Evolutionary conservation across 2,329 filamentous ascomycete species (phyloP), one percentile per base, ranked within the genome.

Genomic region (Myriosclerotinia duriaeana): DNA sequence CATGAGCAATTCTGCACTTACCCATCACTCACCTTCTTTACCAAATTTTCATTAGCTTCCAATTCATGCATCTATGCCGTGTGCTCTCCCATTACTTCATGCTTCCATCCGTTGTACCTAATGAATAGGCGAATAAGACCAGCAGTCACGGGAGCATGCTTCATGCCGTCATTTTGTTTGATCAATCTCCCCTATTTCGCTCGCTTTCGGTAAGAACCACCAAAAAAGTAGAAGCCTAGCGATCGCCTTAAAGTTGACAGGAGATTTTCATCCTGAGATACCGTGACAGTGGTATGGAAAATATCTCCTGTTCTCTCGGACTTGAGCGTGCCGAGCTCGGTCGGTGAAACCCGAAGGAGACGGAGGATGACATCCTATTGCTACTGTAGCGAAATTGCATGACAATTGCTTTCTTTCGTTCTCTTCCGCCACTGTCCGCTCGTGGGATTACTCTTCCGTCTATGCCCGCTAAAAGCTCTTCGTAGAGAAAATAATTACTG

Each of bases 261-360:
- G 34, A 17, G n/a, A 50, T 3, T 40, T 40, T 26, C 11, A 5
- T 36, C 34, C 14, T 12, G 46, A 12, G 22, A 61, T 60, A 26
- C 50, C 34, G 34, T 26, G 44, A 50, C 38, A 14, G 5, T 61
- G 58, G 30, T 5, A 61, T 61, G 58, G 12, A 38, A 61, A 61
- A 5, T 12, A 61, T 61, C 14, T 7, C 58, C 44, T 50, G 42
- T 50, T 61, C 46, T 20, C 14, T 22, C 58, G 58, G 58, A 50
- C 34, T 6, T 38, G 26, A 20, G n/a, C 58, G 14, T 22, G 7
- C 14, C 58, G 30, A 6, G 6, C 6, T 5, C 30, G 30, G 30
- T 34, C 30, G 58, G 44, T 20, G n/a, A 50, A 38, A 7, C n/a
- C 58, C 58, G 58, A 36, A 40, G 30, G 44, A 26, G 44, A 44